Evolutionary conservation across 1,284 basidiomycete species (phyloP), one percentile per base, ranked within the genome.

Genomic region (Inonotus obliquus): DNA sequence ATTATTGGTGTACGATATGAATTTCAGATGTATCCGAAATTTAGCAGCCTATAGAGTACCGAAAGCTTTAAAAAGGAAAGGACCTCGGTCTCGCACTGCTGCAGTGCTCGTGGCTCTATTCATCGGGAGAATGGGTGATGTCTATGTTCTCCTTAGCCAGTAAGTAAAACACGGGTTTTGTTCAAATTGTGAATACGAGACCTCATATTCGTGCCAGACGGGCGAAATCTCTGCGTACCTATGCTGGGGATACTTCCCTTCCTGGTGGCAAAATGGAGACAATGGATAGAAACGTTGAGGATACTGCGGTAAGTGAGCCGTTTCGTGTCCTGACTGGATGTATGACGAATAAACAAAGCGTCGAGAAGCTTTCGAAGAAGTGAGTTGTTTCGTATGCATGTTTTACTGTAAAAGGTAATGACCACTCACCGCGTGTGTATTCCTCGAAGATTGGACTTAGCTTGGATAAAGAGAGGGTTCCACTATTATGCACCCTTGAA

Each of bases 241-340:
- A 89, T 67, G 89, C 91, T 0, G 89, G 90, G 0, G 92, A 94
- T 71, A 94, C 92, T 0, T 87, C 90, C 1, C 73, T 94, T 3
- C 92, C 92, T 0, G 92, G 92, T 3, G 92, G 92, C 0, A 92
- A 87, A 69, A 80, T 86, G 19, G 92, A 94, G 29, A 76, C 77
- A 1, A 77, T 76, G 21, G 92, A 94, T 70, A 71, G 69, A 65
- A 84, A 81, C 47, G 75, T 86, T 13, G 92, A 94, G 70, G 87
- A 87, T 64, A 89, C 92, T 1, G 92, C 92, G 19, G 91, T 93
- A 72, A 67, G 86, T 77, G 0, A 14, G 9, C 1, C 14, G 10
- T 17, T 59, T 39, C 32, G 9, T 32, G 11, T 21, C 47, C 19
- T n/a, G 54, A 41, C 10, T 32, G 4, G 32, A 32, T 32, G 32